Evolutionary conservation across 352 stramenopile genomes (phyloP).

Genomic region (Pythium biforme): DNA sequence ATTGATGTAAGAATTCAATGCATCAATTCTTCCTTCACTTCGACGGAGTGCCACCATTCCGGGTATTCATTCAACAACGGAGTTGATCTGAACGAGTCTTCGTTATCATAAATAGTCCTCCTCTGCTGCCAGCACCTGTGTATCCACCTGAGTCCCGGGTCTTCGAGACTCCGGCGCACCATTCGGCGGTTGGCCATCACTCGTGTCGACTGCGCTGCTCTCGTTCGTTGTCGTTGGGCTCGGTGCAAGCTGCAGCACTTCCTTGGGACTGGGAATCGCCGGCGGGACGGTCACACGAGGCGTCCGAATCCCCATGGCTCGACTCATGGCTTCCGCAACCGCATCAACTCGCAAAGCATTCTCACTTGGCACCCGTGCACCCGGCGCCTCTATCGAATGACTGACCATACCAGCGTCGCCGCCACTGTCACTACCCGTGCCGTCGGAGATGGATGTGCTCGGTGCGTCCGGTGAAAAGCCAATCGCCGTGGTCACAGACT

Average conservation of each 20-base stretch:
- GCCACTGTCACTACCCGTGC: background rate
- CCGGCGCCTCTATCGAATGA: background rate
- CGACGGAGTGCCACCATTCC: too few species aligned
- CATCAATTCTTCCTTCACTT: background rate
- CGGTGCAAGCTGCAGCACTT: background rate
- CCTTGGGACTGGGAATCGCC: background rate
- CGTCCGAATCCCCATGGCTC: slow-evolving; percentile 19
- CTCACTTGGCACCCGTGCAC: background rate
- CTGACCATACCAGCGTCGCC: background rate
- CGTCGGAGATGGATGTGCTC: background rate
- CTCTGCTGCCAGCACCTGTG: background rate
- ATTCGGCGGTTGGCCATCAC: background rate
- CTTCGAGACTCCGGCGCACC: background rate
- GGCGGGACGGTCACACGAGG: background rate
- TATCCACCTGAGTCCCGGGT: background rate
- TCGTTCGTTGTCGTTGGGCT: slow-evolving; percentile 3
- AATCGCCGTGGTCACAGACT: background rate
- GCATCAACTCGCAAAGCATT: slow-evolving; percentile 5
- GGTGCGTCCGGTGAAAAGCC: too few species aligned
- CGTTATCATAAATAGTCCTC: slow-evolving; percentile 24
- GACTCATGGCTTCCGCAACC: slow-evolving; percentile 19
- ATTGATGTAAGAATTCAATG: background rate
- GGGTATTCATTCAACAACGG: too few species aligned
- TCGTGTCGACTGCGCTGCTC: background rate
- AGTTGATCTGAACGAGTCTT: too few species aligned